Percentiles rank a stretch among this genome's conserved stretches.
Evolutionary conservation across 2,329 filamentous ascomycete genomes (phyloP).

Genomic region (Corynespora cassiicola): DNA sequence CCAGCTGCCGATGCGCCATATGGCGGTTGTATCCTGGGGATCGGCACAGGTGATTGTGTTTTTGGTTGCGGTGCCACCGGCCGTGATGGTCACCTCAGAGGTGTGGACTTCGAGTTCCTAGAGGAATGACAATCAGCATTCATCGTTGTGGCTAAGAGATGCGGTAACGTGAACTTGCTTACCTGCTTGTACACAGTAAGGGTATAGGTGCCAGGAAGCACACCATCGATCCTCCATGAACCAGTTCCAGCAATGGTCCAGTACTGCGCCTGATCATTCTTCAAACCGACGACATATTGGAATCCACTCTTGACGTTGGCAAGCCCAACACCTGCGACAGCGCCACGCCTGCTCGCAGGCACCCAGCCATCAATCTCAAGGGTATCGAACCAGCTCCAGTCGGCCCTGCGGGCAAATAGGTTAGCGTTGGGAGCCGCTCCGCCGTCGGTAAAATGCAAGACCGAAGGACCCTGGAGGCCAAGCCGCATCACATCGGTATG

Average conservation of each 20-base stretch:
- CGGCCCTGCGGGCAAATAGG: constrained; percentile 28
- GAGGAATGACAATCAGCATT: constrained; percentile 52
- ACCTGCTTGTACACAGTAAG: constrained; percentile 67
- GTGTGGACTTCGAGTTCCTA: constrained; percentile 37
- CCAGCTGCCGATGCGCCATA: constrained; percentile 70
- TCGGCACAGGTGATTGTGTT: constrained; percentile 58
- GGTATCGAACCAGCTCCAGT: constrained; percentile 28
- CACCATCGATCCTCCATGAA: constrained; percentile 65
- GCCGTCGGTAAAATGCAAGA: constrained; percentile 49
- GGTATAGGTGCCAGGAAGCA: constrained; percentile 69
- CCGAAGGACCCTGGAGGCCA: constrained; percentile 50
- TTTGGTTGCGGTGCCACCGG: constrained; percentile 53
- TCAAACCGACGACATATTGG: constrained; percentile 48
- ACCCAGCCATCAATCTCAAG: constrained; percentile 31
- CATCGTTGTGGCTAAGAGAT: constrained; percentile 4
- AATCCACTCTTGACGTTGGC: constrained; percentile 48
- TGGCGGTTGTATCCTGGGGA: constrained; percentile 52
- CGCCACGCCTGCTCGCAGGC: constrained; percentile 21
- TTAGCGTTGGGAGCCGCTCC: constrained; percentile 44
- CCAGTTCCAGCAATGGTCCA: constrained; percentile 40
- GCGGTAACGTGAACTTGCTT: no score
- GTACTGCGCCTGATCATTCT: constrained; percentile 46
- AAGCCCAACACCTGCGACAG: constrained; percentile 31
- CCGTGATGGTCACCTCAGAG: constrained; percentile 49
- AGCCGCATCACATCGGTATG: constrained; percentile 51